A percentile compares a stretch with the other conserved stretches of the same genome.
These are phyloP conservation scores for Talaromyces pinophilus DNA, from an alignment of 2,329 filamentous ascomycete genomes.

Conservation along the genomic window DNA sequence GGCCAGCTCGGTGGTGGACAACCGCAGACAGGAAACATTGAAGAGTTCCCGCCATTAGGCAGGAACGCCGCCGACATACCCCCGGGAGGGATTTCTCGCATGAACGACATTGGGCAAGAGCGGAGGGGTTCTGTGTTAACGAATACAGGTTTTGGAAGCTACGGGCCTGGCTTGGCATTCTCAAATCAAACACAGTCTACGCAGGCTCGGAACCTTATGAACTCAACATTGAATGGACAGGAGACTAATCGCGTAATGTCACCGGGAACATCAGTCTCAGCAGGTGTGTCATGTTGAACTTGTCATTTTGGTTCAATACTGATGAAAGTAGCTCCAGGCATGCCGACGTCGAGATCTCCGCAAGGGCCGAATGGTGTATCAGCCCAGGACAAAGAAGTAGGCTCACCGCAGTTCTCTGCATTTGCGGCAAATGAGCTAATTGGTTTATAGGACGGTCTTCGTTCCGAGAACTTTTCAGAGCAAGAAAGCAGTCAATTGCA, in stretches of 20 bases:
- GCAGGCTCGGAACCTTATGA: slow-evolving; percentile 36
- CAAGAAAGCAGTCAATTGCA: slow-evolving; percentile 37
- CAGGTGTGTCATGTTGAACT: slow-evolving; percentile 30
- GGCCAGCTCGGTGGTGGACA: slow-evolving; percentile 54
- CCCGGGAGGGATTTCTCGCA: slow-evolving; percentile 25
- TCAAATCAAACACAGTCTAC: slow-evolving; percentile 44
- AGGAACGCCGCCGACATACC: slow-evolving; percentile 41
- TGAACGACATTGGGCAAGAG: slow-evolving; percentile 54
- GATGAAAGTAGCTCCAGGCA: slow-evolving; percentile 30
- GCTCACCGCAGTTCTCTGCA: neutral
- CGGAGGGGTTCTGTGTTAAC: slow-evolving; percentile 55
- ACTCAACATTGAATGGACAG: slow-evolving; percentile 41
- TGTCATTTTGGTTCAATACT: neutral
- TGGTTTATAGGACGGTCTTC: slow-evolving; percentile 36
- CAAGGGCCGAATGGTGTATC: slow-evolving; percentile 46
- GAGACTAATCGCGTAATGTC: slow-evolving; percentile 40
- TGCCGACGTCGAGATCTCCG: slow-evolving; percentile 45
- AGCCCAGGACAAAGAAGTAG: slow-evolving; percentile 47
- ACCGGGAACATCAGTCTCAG: slow-evolving; percentile 33
- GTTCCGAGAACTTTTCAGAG: slow-evolving; percentile 36
- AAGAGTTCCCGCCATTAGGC: slow-evolving; percentile 63
- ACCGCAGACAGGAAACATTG: slow-evolving; percentile 58
- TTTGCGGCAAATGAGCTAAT: slow-evolving; percentile 13
- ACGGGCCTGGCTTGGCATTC: slow-evolving; percentile 44
- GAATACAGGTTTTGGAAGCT: slow-evolving; percentile 48